Evolutionary conservation across 805 yeast species (phyloP).

Genomic region (Priceomyces castillae): DNA sequence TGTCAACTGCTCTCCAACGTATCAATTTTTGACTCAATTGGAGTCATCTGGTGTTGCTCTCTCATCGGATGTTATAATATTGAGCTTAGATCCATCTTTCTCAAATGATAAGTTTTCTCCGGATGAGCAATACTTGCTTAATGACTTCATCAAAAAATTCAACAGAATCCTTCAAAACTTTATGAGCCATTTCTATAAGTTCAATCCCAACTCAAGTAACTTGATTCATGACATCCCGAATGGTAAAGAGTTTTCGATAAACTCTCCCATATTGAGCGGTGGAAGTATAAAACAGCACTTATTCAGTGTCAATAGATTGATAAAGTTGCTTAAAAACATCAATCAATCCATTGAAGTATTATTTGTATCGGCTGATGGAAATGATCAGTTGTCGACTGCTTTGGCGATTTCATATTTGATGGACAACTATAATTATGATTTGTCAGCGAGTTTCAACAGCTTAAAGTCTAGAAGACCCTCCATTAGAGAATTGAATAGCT

Average conservation of each 20-base stretch:
- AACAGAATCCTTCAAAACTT: conserved; percentile 38
- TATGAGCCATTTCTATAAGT: conserved; percentile 32
- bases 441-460: conserved; percentile 26
- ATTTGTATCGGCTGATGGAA: conserved; percentile 32
- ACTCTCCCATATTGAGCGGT: conserved; percentile 38
- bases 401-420: conserved; percentile 36
- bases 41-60: conserved; percentile 20
- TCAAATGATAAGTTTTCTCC: conserved; percentile 14
- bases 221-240: conserved; percentile 31
- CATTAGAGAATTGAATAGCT: conserved; percentile 23
- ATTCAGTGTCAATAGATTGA: conserved; percentile 35
- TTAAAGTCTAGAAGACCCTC: conserved; percentile 19
- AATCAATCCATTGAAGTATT: conserved; percentile 30
- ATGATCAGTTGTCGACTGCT: conserved; percentile 26
- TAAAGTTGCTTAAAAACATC: conserved; percentile 32
- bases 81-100: conserved; percentile 37
- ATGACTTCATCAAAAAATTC: conserved; percentile 26
- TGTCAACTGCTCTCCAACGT: conserved; percentile 37
- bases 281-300: conserved; percentile 31
- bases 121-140: conserved; percentile 18
- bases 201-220: conserved; percentile 27
- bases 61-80: conserved; percentile 36
- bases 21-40: conserved; percentile 26
- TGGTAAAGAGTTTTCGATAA: conserved; percentile 20
- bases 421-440: conserved; percentile 38